Percentiles rank a stretch among this genome's conserved stretches.
Evolutionary conservation across 352 stramenopile genomes (phyloP).

Genomic region (Globisporangium abappressorium): DNA sequence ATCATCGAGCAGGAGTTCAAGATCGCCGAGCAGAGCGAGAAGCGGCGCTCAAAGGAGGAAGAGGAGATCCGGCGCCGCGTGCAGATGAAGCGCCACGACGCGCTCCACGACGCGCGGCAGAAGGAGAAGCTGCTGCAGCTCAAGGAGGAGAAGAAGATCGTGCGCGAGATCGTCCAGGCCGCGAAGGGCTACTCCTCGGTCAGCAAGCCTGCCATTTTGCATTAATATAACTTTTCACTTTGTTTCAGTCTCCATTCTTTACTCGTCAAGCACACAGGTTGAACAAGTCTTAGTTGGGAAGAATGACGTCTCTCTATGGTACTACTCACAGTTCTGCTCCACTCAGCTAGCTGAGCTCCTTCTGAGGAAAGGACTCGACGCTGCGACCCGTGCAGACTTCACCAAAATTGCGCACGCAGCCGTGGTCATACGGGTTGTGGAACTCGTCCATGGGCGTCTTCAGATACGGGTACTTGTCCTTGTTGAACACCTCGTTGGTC

Average conservation of each 20-base stretch:
- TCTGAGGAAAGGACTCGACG: not conserved
- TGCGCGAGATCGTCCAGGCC: slow-evolving; percentile 81
- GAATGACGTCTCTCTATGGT: not conserved
- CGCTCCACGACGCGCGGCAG: slow-evolving; percentile 75
- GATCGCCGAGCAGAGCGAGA: slow-evolving; percentile 77
- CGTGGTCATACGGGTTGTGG: slow-evolving; percentile 73
- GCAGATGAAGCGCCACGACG: slow-evolving; percentile 85
- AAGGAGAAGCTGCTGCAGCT: slow-evolving; percentile 83
- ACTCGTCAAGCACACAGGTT: not conserved
- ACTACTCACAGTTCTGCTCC: not conserved
- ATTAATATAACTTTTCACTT: slow-evolving; percentile 14
- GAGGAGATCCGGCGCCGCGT: slow-evolving; percentile 85
- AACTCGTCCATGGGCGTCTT: slow-evolving; percentile 80
- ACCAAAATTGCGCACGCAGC: slow-evolving; percentile 53
- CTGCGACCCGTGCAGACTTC: slow-evolving; percentile 38
- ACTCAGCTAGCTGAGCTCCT: not conserved
- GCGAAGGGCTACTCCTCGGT: slow-evolving; percentile 56
- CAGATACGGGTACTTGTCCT: slow-evolving; percentile 85
- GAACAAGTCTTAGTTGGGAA: not conserved
- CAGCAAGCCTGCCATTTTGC: slow-evolving; percentile 24
- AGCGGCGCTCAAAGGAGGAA: slow-evolving; percentile 74
- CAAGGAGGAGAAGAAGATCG: slow-evolving; percentile 88
- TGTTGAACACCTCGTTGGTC: slow-evolving; percentile 88
- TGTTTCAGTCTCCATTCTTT: not conserved
- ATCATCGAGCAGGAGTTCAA: slow-evolving; percentile 94